Base-by-base conservation (phyloP, 164 flowering plant genomes). In the Chimonanthus salicifolius region DNA sequence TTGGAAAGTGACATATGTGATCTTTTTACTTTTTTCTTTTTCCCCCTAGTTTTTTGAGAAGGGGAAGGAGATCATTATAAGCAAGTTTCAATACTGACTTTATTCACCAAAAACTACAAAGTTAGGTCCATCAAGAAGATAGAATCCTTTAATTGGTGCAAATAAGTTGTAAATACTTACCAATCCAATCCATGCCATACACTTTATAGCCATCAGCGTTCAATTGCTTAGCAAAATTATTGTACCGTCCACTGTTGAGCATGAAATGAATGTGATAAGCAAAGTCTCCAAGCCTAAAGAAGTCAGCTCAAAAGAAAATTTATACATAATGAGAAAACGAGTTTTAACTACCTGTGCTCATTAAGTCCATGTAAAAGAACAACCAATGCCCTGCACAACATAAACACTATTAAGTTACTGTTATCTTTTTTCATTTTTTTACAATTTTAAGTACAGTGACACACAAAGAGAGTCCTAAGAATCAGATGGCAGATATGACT, bases 181-280 rank as follows among this genome's bases (percentile, higher is more conserved):
- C 97, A 79, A 88, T 87, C 99, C 97, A 94, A 68, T 94, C 99
- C 91, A 94, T 88, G 73, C 86, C 97, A 79, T 85, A 94, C 47
- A 90, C 97, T 86, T 89, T 92, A 77, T 73, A 90, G 62, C 97
- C 97, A 82, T 83, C 80, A 71, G 84, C 84, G 84, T 91, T 94
- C 54, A 94, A 81, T 75, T 88, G 77, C 91, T 87, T 91, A 66
- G 97, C 97, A 80, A 94, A 94, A 70, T 78, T 77, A 82, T 67
- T 77, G 74, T 91, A 94, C 78, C 97, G 79, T 6, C 97, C 95
- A 84, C 95, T 92, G 91, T 72, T 68, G 58, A 60, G 75, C 70
- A 75, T 6, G n/a, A 51, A 50, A 54, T 5, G 62, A 48, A 72
- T 60, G 49, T 15, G 58, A 62, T 62, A 47, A 62, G 73, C 21